Conservation (phyloP, 2,329 filamentous ascomycete species). For the Fusarium equiseti region DNA sequence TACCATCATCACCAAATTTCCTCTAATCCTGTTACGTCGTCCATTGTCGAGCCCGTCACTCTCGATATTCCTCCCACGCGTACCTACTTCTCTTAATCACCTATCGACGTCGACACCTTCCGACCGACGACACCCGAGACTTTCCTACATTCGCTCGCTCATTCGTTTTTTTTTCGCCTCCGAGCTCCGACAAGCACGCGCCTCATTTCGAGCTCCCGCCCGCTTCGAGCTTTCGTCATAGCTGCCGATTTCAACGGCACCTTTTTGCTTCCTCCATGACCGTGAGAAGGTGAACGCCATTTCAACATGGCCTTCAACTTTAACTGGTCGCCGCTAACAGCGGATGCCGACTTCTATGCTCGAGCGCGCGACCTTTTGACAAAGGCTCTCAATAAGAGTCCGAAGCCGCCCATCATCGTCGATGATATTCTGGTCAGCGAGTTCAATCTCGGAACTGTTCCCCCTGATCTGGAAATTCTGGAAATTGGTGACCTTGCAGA, state of each 20-base stretch:
- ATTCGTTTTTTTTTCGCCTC: conserved; percentile 22
- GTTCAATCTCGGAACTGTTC: conserved; percentile 93
- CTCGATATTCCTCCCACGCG: conserved; percentile 5
- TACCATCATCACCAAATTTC: conserved; percentile 27
- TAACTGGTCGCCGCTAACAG: conserved; percentile 99
- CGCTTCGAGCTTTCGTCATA: conserved; percentile 34
- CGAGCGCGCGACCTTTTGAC: conserved; percentile 95
- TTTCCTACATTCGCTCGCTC: conserved; percentile 27
- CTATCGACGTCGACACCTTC: conserved; percentile 18
- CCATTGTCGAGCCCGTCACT: conserved; percentile 9
- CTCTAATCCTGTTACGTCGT: conserved; percentile 6
- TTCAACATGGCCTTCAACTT: conserved; percentile 98
- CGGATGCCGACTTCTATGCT: conserved; percentile 90
- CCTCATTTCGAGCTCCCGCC: conserved; percentile 20
- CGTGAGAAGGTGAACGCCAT: conserved; percentile 56
- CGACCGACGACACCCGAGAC: conserved; percentile 24
- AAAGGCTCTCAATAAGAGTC: conserved; percentile 94
- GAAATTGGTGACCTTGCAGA: conserved; percentile 98
- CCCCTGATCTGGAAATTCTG: conserved; percentile 94
- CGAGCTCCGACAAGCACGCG: conserved; percentile 32
- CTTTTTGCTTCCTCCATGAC: conserved; percentile 50
- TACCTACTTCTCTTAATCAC: conserved; percentile 1
- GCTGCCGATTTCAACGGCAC: conserved; percentile 42
- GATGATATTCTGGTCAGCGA: conserved; percentile 99
- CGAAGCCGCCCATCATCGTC: conserved; percentile 98